Conservation (phyloP, 805 yeast genomes). For the Candida easanensis region DNA sequence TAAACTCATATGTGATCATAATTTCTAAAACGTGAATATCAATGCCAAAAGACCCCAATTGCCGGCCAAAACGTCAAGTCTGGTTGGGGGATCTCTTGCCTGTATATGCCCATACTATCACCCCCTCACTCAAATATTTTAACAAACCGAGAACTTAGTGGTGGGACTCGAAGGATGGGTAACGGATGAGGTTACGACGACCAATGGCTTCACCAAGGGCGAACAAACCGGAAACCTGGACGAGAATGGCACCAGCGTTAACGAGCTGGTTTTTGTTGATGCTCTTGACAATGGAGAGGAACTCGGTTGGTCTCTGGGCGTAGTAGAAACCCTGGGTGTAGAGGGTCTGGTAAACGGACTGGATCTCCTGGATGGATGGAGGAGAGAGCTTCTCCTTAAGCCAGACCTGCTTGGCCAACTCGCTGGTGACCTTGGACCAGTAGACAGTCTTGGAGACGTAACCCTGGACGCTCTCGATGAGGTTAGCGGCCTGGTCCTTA, state of each 20-base stretch:
- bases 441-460: slow-evolving; percentile 59
- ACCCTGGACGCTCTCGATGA: slow-evolving; percentile 35
- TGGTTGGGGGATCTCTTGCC: no score
- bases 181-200: slow-evolving; percentile 90
- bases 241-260: slow-evolving; percentile 69
- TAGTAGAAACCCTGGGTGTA: slow-evolving; percentile 43
- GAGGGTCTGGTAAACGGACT: slow-evolving; percentile 62
- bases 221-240: slow-evolving; percentile 88
- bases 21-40: slow-evolving; percentile 12
- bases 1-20: slow-evolving; percentile 3
- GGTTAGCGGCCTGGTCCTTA: slow-evolving; percentile 34
- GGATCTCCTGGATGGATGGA: slow-evolving; percentile 75
- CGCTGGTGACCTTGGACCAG: slow-evolving; percentile 66
- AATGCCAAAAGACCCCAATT: neutral
- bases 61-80: slow-evolving; percentile 2
- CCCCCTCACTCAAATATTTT: neutral
- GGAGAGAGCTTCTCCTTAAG: slow-evolving; percentile 91
- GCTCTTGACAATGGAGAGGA: slow-evolving; percentile 43
- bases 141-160: slow-evolving; percentile 10
- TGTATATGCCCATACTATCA: neutral
- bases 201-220: slow-evolving; percentile 95
- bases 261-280: slow-evolving; percentile 54
- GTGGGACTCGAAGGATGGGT: slow-evolving; percentile 56
- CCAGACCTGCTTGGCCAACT: slow-evolving; percentile 63
- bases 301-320: slow-evolving; percentile 59